A percentile compares a stretch with the other conserved stretches of the same genome.
Conservation (phyloP, 2,329 filamentous ascomycete species). For the Westerdykella sp. region DNA sequence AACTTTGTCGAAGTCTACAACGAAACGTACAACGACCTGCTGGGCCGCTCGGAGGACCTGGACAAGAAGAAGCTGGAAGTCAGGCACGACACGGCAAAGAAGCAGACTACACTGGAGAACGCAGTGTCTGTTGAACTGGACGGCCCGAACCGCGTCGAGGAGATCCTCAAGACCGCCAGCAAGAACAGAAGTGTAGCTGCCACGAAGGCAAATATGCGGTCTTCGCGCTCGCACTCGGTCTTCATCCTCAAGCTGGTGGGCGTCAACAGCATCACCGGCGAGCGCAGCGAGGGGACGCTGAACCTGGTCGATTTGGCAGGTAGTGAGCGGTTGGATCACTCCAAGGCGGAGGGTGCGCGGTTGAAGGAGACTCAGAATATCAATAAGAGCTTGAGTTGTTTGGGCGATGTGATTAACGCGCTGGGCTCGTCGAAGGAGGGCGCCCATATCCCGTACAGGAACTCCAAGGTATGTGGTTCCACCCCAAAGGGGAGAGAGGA, state of each 20-base stretch:
- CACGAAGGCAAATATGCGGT: constrained; percentile 95
- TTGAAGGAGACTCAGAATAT: constrained; percentile 95
- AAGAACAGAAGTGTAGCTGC: constrained; percentile 88
- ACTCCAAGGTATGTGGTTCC: constrained; percentile 65
- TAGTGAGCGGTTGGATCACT: constrained; percentile 83
- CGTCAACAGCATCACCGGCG: constrained; percentile 66
- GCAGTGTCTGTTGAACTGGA: constrained; percentile 71
- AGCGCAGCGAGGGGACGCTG: constrained; percentile 84
- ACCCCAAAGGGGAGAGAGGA: no score
- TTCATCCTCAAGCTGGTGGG: constrained; percentile 74
- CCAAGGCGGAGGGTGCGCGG: constrained; percentile 75
- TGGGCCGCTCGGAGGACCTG: constrained; percentile 64
- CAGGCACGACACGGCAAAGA: constrained; percentile 73
- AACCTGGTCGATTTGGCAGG: constrained; percentile 95
- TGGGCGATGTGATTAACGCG: constrained; percentile 91
- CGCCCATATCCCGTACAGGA: constrained; percentile 84
- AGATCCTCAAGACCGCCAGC: constrained; percentile 72
- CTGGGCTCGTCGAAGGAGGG: constrained; percentile 75
- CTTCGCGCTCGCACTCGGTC: constrained; percentile 89
- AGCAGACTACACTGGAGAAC: constrained; percentile 76
- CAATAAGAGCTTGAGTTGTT: constrained; percentile 86
- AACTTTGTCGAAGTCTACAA: constrained; percentile 98
- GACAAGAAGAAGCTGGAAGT: constrained; percentile 84
- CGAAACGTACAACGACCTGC: constrained; percentile 86
- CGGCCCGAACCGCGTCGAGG: constrained; percentile 71